Evolutionary conservation across 2,329 filamentous ascomycete species (phyloP), one percentile per base, ranked within the genome.

Genomic region (Sclerotinia sclerotiorum): DNA sequence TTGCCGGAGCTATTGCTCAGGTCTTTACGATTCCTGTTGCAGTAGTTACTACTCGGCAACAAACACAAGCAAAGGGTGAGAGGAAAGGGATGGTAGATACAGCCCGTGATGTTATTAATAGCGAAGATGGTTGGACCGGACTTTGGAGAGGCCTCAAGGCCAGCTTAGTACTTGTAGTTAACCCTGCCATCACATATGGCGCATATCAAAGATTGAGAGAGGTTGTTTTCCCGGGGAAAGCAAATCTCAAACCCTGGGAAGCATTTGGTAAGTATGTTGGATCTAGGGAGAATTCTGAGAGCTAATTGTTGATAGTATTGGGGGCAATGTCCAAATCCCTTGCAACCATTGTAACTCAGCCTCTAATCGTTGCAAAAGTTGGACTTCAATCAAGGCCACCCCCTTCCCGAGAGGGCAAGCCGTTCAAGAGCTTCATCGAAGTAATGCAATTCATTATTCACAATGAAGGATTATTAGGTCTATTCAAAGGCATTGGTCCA

Each of bases 131-230:
- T 44, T 88, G 91, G 78, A 87, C 85, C 29, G 95, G 95, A 19
- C 84, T 99, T 55, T 99, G 95, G 95, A 90, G 94, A 79, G 95
- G 95, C 11, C 81, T 99, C 74, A 97, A 97, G 82, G 95, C 95
- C 67, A 97, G 94, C 79, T 84, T 99, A 78, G 94, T 99, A 42
- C 85, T 99, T 69, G 94, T 98, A 15, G 87, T 98, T 70, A 99
- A 99, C 79, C 95, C 95, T 15, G 92, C 94, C 58, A 99, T 99
- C 79, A 99, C 95, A 58, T 99, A 99, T 76, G 95, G 95, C 65
- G 93, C 94, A 66, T 99, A 98, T 77, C 94, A 99, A 82, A 88
- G 94, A 73, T 82, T 98, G 73, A 91, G 91, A 80, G 89, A 90
- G 48, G 75, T 87, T 13, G 75, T 97, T 35, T 98, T 93, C 79